Base-by-base conservation (phyloP, 2,329 filamentous ascomycete genomes). In the Chalaropsis thielavioides region DNA sequence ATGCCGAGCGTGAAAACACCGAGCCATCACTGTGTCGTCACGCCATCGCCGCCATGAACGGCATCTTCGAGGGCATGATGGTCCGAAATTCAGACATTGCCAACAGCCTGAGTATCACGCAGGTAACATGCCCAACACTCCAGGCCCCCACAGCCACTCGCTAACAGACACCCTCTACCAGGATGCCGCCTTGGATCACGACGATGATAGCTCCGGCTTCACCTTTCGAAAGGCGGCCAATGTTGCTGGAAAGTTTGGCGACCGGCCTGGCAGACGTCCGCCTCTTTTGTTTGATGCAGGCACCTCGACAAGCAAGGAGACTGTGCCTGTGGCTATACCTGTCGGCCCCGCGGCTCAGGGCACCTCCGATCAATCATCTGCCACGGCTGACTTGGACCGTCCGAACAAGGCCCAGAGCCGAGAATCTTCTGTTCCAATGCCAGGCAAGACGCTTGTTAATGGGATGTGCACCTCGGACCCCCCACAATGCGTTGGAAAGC, bases 221-320 rank as follows among this genome's bases (percentile, higher is more conserved):
- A 63, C 54, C 19, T 67, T 67, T 41, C 60, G 43, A 24, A 65
- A 65, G 38, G 60, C 66, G n/a, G 60, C 66, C 19, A 62, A 64
- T 22, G 59, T 67, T 60, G 66, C 66, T 59, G 66, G 66, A 44
- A 63, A 63, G 40, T 67, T 65, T 35, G 63, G 66, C 4, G 60
- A 62, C 10, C 24, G 44, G 19, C 63, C 63, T 15, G 51, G 63
- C n/a, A 64, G 43, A 41, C 38, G 63, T 4, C 41, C 56, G 17
- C 51, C 63, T 10, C 49, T 60, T 1, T 24, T 41, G 4, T 64
- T 64, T 64, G 63, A 60, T 24, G 27, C 19, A 3, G 44, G 15
- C 11, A 24, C 44, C 7, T 13, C 44, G 13, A 38, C 19, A 22
- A 15, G 11, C 17, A 51, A 38, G n/a, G 61, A 62, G 8, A 6